Conservation (phyloP, 257 asterid species). For the Solanum pinnatisectum region DNA sequence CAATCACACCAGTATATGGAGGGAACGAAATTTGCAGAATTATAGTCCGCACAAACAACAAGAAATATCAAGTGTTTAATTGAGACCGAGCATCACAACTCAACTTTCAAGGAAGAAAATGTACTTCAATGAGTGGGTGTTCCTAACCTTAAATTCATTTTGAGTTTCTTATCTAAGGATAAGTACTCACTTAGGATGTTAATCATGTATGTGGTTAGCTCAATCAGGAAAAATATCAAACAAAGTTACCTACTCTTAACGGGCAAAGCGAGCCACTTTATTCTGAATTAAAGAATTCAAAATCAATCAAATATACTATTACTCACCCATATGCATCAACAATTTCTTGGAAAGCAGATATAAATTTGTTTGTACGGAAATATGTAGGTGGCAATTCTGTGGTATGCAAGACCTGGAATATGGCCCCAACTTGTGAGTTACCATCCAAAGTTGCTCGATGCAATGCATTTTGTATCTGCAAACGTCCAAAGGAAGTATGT, state of each 20-base stretch:
- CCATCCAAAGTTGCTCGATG: conserved; percentile 38
- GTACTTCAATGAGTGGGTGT: background rate
- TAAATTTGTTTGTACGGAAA: conserved; percentile 48
- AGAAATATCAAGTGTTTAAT: background rate
- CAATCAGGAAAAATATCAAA: background rate
- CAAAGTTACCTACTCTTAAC: background rate
- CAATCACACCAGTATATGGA: background rate
- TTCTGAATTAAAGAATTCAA: background rate
- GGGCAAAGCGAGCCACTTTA: background rate
- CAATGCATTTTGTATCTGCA: conserved; percentile 39
- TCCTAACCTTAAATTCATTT: background rate
- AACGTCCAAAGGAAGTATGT: conserved; percentile 1
- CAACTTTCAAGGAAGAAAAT: background rate
- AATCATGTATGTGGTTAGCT: background rate
- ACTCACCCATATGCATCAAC: conserved; percentile 70
- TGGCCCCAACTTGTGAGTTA: conserved; percentile 48
- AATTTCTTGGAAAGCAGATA: conserved; percentile 50
- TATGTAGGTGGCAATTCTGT: conserved; percentile 57
- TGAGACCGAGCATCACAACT: background rate
- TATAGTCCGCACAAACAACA: background rate
- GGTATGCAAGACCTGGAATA: conserved; percentile 47
- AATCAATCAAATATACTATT: background rate
- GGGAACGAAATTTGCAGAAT: background rate
- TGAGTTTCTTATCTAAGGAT: background rate
- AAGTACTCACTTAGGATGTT: background rate